Conservation (phyloP, 495 filamentous ascomycete species). For the Annulohypoxylon stygium region DNA sequence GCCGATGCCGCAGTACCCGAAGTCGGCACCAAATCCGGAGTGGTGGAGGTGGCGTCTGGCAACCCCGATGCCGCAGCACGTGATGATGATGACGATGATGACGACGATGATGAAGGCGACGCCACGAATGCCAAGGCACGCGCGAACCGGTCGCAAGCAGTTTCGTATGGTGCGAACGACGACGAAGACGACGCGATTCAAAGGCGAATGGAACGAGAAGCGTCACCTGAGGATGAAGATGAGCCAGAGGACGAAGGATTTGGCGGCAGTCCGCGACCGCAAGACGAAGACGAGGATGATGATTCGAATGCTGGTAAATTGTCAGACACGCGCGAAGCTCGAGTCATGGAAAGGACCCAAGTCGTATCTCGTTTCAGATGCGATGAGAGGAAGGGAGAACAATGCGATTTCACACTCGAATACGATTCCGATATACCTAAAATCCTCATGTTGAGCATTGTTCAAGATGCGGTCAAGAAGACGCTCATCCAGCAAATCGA, state of each 20-base stretch:
- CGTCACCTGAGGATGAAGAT: constrained; percentile 65
- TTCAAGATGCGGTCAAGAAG: constrained; percentile 79
- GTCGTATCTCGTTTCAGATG: constrained; percentile 83
- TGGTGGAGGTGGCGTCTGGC: constrained; percentile 68
- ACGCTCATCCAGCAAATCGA: constrained; percentile 90
- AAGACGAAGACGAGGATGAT: constrained; percentile 62
- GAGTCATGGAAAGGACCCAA: constrained; percentile 72
- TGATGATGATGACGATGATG: constrained; percentile 76
- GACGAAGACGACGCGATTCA: constrained; percentile 87
- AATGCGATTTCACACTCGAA: constrained; percentile 85
- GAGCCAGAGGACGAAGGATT: constrained; percentile 70
- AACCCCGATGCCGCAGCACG: constrained; percentile 62
- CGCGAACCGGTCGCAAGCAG: constrained; percentile 79
- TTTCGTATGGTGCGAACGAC: constrained; percentile 91
- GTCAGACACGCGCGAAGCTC: constrained; percentile 68
- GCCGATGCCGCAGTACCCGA: constrained; percentile 79
- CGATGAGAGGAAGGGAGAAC: constrained; percentile 77
- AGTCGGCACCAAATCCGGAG: constrained; percentile 82
- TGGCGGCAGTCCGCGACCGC: constrained; percentile 63
- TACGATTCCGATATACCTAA: constrained; percentile 87
- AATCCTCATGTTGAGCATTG: constrained; percentile 89
- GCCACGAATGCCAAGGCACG: constrained; percentile 82
- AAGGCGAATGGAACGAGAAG: constrained; percentile 66
- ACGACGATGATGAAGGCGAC: constrained; percentile 85
- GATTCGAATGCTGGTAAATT: constrained; percentile 53